A percentile compares a stretch with the other conserved stretches of the same genome.
These are phyloP conservation scores for Vitellaria paradoxa DNA, from an alignment of 179 eudicot genomes.

Conservation along the genomic window DNA sequence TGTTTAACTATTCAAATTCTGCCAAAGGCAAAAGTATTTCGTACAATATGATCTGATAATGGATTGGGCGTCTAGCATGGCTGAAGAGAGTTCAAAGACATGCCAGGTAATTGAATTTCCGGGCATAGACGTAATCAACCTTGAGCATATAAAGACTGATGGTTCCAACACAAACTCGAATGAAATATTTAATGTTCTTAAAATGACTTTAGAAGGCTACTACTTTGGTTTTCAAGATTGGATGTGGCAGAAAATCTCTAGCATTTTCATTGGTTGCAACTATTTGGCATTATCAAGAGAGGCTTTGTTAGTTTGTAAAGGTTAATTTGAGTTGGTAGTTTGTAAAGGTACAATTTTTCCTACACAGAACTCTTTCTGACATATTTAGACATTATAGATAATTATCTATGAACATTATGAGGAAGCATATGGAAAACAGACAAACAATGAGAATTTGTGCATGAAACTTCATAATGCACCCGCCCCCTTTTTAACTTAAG, in stretches of 20 bases:
- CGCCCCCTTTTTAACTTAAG: background rate
- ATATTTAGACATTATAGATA: background rate
- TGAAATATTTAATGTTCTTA: too few relatives aligned
- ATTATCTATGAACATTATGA: background rate
- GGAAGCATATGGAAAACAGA: background rate
- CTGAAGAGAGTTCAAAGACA: background rate
- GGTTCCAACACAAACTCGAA: too few relatives aligned
- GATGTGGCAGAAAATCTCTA: background rate
- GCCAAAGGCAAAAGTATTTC: background rate
- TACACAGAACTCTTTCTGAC: too few relatives aligned
- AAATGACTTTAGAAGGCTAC: too few relatives aligned
- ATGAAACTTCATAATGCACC: background rate
- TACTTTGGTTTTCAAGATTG: too few relatives aligned
- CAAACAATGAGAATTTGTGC: background rate
- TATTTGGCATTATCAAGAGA: background rate
- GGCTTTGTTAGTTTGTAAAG: background rate
- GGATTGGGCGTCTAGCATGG: too few relatives aligned
- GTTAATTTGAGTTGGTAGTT: background rate
- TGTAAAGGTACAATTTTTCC: too few relatives aligned
- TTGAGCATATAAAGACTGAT: background rate
- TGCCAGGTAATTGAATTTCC: background rate
- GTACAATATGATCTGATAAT: too few relatives aligned
- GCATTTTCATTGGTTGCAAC: background rate
- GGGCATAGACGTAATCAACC: background rate
- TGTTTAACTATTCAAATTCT: background rate